phyloP scores from a whole-genome alignment of 345 rosid genomes.

The Eucalyptus sp. region DNA sequence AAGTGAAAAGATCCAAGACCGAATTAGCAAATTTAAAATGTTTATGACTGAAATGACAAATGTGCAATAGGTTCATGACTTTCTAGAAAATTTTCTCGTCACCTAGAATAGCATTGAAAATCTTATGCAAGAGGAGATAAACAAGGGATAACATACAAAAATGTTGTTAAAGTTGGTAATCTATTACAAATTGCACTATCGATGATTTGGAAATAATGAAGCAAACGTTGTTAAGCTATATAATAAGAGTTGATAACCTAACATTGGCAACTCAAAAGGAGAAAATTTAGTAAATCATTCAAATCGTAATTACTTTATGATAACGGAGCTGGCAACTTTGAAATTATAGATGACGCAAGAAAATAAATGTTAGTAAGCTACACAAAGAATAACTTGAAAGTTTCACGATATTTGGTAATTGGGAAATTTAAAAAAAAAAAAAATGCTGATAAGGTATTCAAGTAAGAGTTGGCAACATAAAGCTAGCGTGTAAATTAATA shows the following conservation, averaged over 20 bases:
- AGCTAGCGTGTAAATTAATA: neutral
- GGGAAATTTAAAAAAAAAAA: neutral
- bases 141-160: too few relatives aligned
- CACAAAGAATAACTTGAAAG: neutral
- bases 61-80: too few relatives aligned
- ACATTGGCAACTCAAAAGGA: neutral
- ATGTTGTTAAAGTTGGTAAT: neutral
- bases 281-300: neutral
- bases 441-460: neutral
- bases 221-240: neutral
- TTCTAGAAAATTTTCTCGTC: too few relatives aligned
- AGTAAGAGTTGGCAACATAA: neutral
- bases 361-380: neutral
- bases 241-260: neutral
- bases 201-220: neutral
- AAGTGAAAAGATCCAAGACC: fast-evolving
- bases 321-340: too few relatives aligned
- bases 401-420: too few relatives aligned
- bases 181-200: too few relatives aligned
- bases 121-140: too few relatives aligned
- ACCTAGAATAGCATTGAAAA: too few relatives aligned
- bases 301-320: too few relatives aligned
- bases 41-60: too few relatives aligned
- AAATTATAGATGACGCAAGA: too few relatives aligned
- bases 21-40: too few relatives aligned